These are phyloP conservation scores for Nakaseomyces delphensis DNA, from an alignment of 1,139 yeast species.

Conservation along the genomic window DNA sequence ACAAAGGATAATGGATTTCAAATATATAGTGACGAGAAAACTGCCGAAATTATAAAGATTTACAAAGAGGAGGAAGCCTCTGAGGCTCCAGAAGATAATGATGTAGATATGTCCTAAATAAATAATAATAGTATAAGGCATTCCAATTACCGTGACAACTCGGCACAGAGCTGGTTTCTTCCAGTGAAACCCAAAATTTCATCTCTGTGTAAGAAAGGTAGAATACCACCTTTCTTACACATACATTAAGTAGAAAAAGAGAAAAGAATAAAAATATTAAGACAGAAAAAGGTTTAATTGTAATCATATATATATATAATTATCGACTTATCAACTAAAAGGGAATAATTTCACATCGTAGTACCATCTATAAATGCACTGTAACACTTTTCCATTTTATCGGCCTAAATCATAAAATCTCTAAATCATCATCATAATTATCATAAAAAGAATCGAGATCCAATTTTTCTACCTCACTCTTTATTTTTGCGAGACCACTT, in stretches of 20 bases:
- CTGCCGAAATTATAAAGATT: constrained; percentile 68
- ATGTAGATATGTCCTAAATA: constrained; percentile 28
- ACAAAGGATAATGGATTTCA: constrained; percentile 81
- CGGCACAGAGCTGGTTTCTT: too few relatives aligned
- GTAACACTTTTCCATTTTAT: neutral
- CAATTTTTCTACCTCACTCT: constrained; percentile 61
- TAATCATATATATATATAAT: too few relatives aligned
- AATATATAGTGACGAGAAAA: constrained; percentile 75
- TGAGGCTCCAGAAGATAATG: constrained; percentile 31
- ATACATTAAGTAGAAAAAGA: too few relatives aligned
- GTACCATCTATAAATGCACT: neutral
- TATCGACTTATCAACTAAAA: too few relatives aligned
- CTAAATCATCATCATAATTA: constrained; percentile 30
- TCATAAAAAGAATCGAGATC: constrained; percentile 40
- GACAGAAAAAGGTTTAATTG: too few relatives aligned
- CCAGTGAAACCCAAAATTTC: too few relatives aligned
- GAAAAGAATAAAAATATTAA: too few relatives aligned
- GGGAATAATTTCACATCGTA: neutral
- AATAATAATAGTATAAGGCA: too few relatives aligned
- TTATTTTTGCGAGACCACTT: constrained; percentile 69
- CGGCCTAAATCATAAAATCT: neutral
- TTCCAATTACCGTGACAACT: too few relatives aligned
- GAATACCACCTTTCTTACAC: too few relatives aligned
- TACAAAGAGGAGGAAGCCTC: constrained; percentile 65
- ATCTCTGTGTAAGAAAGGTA: too few relatives aligned